Conservation (phyloP, 345 rosid species). For the Cardamine chenopodiifolia region DNA sequence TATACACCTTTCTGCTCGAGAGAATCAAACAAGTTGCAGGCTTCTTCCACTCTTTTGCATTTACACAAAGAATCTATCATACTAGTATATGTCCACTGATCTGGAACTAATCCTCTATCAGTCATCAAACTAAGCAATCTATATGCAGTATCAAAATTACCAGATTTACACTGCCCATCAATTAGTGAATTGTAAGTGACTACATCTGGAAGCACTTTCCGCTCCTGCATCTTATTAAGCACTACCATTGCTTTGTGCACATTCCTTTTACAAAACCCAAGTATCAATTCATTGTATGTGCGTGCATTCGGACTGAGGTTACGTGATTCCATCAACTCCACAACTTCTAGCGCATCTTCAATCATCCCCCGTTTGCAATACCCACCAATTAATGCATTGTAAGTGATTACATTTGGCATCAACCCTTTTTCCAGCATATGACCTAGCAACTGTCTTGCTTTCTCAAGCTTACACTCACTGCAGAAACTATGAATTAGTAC, state of each 20-base stretch:
- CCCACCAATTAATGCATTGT: constrained; percentile 82
- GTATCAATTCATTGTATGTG: constrained; percentile 80
- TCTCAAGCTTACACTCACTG: constrained; percentile 59
- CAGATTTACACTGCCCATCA: constrained; percentile 72
- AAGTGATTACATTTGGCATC: constrained; percentile 69
- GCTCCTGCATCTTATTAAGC: constrained; percentile 60
- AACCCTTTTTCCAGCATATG: constrained; percentile 63
- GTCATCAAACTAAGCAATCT: constrained; percentile 70
- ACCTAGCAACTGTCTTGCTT: constrained; percentile 59
- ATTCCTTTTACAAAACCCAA: constrained; percentile 65
- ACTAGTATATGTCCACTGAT: constrained; percentile 70
- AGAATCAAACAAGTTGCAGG: constrained; percentile 62
- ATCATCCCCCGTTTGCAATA: constrained; percentile 69
- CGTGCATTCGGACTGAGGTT: constrained; percentile 69
- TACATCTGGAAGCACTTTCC: constrained; percentile 53
- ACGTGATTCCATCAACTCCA: constrained; percentile 67
- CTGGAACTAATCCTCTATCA: constrained; percentile 64
- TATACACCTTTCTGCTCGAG: constrained; percentile 66
- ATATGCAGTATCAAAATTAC: constrained; percentile 70
- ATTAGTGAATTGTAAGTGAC: constrained; percentile 77
- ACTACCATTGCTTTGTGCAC: constrained; percentile 85
- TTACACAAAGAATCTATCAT: constrained; percentile 74
- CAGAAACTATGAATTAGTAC: constrained; percentile 69
- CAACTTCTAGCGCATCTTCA: constrained; percentile 64
- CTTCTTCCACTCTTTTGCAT: constrained; percentile 69